These are phyloP conservation scores for Prunus kanzakura DNA, from an alignment of 306 rosid genomes.

Conservation along the genomic window DNA sequence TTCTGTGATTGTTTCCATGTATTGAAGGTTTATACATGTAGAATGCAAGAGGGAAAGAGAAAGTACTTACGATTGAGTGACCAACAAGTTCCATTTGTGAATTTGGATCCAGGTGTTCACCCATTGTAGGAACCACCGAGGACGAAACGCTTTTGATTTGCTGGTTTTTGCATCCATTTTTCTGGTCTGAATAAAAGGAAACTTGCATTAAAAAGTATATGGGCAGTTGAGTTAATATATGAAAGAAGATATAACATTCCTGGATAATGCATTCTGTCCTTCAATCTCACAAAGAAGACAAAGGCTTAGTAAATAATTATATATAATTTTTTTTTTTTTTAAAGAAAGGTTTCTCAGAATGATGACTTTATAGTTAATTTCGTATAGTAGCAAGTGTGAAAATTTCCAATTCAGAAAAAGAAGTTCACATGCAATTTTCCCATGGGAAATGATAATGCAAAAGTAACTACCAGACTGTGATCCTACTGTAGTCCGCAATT, in stretches of 20 bases:
- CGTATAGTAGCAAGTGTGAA: background rate
- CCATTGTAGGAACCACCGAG: slow-evolving; percentile 35
- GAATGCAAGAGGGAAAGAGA: slow-evolving; percentile 17
- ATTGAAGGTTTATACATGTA: background rate
- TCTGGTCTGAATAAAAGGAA: slow-evolving; percentile 40
- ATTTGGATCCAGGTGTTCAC: slow-evolving; percentile 46
- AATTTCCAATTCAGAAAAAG: background rate
- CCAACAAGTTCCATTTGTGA: slow-evolving; percentile 58
- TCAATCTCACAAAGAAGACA: background rate
- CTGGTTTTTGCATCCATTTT: slow-evolving; percentile 37
- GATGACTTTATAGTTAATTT: background rate
- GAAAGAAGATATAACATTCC: background rate
- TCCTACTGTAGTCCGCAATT: slow-evolving; percentile 28
- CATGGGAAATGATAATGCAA: slow-evolving; percentile 9
- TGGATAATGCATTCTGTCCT: background rate
- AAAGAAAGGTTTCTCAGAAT: background rate
- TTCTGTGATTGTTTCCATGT: background rate
- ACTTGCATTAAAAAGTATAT: background rate
- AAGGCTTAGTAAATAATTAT: background rate
- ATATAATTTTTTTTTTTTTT: too few relatives aligned
- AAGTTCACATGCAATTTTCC: slow-evolving; percentile 7
- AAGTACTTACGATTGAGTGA: slow-evolving; percentile 67
- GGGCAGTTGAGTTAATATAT: background rate
- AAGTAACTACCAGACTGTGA: slow-evolving; percentile 40
- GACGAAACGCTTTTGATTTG: slow-evolving; percentile 34